Base-by-base conservation (phyloP, 331 rosid species). In the Acacia pycnantha region DNA sequence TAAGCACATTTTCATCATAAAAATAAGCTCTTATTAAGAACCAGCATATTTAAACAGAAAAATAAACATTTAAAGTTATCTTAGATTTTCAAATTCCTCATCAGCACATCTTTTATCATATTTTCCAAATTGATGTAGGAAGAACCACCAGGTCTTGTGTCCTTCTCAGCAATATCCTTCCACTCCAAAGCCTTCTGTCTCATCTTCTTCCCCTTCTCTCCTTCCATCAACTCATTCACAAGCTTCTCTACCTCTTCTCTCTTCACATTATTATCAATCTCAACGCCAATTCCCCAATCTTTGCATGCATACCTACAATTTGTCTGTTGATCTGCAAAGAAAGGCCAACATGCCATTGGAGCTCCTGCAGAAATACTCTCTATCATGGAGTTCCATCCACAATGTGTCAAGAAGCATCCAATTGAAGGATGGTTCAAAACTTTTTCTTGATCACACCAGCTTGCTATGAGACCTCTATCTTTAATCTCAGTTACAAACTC, bases 371-470 rank as follows among this genome's bases (percentile, higher is more conserved):
- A 77, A 3, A 87, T 2, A 18, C 86, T 84, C 64, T 87, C 86
- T 6, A 21, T 58, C 21, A 70, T 78, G 21, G 90, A 84, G 73
- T 81, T 87, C 90, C 88, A 87, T 16, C 88, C 88, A 41, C 89
- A 78, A 22, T 83, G 87, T 8, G 86, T 85, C 53, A 88, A 76
- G 67, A 85, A 85, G 4, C 84, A 84, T 40, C 89, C 89, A 15
- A 83, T n/a, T 14, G 89, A 81, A 44, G 71, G 85, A 18, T 88
- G 86, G 76, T 70, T 88, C 47, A 88, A 13, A 29, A 86, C 88
- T 35, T 82, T 5, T 43, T 90, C 91, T 66, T 90, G 90, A 4
- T 81, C 82, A 51, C 93, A 88, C 90, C 91, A 88, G 2, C 84
- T 81, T 1, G 81, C 85, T 16, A 88, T 58, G 4, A 86, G 27